A percentile compares a stretch with the other conserved stretches of the same genome.
Evolutionary conservation across 2,329 filamentous ascomycete species (phyloP).

Genomic region (Rhynchosporium secalis): DNA sequence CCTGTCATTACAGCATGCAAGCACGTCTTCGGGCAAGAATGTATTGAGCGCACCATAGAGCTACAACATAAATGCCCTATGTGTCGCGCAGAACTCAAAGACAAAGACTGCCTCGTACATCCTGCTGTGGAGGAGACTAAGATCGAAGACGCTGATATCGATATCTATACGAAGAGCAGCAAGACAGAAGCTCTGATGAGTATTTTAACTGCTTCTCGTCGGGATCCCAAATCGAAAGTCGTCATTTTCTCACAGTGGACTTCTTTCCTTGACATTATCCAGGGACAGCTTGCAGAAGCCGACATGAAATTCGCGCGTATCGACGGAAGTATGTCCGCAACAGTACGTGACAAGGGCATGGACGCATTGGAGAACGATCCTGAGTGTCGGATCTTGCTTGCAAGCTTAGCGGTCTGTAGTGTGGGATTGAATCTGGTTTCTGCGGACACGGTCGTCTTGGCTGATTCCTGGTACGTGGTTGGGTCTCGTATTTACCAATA

Average conservation of each 20-base stretch:
- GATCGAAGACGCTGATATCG: constrained; percentile 50
- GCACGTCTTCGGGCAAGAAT: constrained; percentile 73
- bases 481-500: no score
- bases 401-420: constrained; percentile 77
- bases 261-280: constrained; percentile 69
- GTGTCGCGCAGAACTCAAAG: constrained; percentile 69
- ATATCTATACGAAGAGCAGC: constrained; percentile 68
- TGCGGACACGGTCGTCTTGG: constrained; percentile 81
- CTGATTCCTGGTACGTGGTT: constrained; percentile 66
- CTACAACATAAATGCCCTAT: constrained; percentile 80
- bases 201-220: constrained; percentile 69
- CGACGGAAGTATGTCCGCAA: constrained; percentile 75
- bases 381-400: constrained; percentile 73
- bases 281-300: constrained; percentile 62
- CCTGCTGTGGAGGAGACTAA: constrained; percentile 56
- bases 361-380: constrained; percentile 65
- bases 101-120: constrained; percentile 62
- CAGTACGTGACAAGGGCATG: constrained; percentile 71
- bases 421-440: constrained; percentile 85
- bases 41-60: constrained; percentile 73
- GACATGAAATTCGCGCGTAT: constrained; percentile 69
- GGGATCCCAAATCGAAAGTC: constrained; percentile 64
- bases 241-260: constrained; percentile 80
- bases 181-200: constrained; percentile 80
- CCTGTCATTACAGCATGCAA: constrained; percentile 85